These are phyloP conservation scores for Aechmea fasciata DNA, from an alignment of 176 grass and related monocot species.

Conservation along the genomic window DNA sequence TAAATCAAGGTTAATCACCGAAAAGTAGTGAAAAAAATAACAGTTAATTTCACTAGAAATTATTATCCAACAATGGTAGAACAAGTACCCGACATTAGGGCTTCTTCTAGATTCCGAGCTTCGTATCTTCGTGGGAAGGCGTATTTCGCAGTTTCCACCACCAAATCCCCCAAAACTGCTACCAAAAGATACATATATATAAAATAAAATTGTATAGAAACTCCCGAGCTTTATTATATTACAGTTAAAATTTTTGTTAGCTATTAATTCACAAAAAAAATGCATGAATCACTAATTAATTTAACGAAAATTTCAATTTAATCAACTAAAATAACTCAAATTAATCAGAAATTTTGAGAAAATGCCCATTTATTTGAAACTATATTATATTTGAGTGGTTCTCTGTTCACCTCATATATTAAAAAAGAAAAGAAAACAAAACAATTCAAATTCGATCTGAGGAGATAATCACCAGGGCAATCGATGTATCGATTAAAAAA, in stretches of 20 bases:
- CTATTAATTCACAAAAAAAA: neutral
- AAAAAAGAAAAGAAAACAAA: too few species aligned
- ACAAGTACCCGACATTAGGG: slow-evolving; percentile 66
- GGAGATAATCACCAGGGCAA: too few species aligned
- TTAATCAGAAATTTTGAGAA: too few species aligned
- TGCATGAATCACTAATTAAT: neutral
- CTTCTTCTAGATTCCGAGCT: slow-evolving; percentile 62
- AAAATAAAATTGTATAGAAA: neutral
- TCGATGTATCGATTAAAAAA: too few species aligned
- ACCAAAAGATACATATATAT: neutral
- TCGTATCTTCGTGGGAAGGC: slow-evolving; percentile 55
- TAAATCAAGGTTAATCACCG: neutral
- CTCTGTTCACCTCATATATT: too few species aligned
- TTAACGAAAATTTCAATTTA: slow-evolving; percentile 7
- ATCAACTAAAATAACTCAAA: neutral
- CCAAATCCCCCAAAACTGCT: slow-evolving; percentile 41
- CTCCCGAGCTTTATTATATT: neutral
- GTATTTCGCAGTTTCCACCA: slow-evolving; percentile 55
- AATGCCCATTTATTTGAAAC: too few species aligned
- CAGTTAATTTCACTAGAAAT: neutral
- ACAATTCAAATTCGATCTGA: too few species aligned
- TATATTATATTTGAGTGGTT: too few species aligned
- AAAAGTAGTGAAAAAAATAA: slow-evolving; percentile 1
- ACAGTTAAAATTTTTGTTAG: too few species aligned
- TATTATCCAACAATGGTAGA: too few species aligned